Base-by-base conservation (phyloP, 2,329 filamentous ascomycete genomes). In the Scedosporium minutisporum region DNA sequence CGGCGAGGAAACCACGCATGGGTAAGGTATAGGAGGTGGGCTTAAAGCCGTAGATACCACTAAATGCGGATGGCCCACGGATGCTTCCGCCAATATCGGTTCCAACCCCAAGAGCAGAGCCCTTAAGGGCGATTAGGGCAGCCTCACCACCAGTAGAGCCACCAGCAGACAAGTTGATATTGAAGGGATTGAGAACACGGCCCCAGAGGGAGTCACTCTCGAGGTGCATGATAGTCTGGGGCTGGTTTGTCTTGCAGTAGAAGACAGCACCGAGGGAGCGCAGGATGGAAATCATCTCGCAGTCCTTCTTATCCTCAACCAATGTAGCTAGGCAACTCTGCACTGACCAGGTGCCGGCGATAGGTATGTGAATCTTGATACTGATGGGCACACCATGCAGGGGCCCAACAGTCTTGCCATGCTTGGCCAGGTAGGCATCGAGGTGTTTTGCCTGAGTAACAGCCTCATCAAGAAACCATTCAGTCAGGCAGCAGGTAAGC, bases 201-300 rank as follows among this genome's bases (percentile, higher is more conserved):
- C 86, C 87, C 67, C 85, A 84, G 1, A 83, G 77, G 66, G 87
- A 87, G 72, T 88, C 89, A 16, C 87, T 82, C 1, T 79, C 82
- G 69, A 89, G 87, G 12, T 84, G 81, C 60, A 87, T 87, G 79
- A 88, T 86, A 12, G 84, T 84, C 1, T 84, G 87, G 0, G 82
- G 81, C 3, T 83, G 77, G 65, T 80, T 83, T 0, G 82, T 84
- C 73, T 84, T 84, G 65, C 81, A 80, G 67, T 82, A 84, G 65
- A 82, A 76, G 29, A 85, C 75, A 10, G 82, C 82, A 4, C 83
- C 83, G 2, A 78, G 75, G 0, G 69, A 72, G 51, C 76, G 70
- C 0, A 85, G 73, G 1, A 83, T 65, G 0, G 85, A 87, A 44
- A 82, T 86, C 33, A 89, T 75, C 0, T 82, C 80, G 5, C 83